phyloP scores from a whole-genome alignment of 352 stramenopile species.

The Globisporangium splendens region DNA sequence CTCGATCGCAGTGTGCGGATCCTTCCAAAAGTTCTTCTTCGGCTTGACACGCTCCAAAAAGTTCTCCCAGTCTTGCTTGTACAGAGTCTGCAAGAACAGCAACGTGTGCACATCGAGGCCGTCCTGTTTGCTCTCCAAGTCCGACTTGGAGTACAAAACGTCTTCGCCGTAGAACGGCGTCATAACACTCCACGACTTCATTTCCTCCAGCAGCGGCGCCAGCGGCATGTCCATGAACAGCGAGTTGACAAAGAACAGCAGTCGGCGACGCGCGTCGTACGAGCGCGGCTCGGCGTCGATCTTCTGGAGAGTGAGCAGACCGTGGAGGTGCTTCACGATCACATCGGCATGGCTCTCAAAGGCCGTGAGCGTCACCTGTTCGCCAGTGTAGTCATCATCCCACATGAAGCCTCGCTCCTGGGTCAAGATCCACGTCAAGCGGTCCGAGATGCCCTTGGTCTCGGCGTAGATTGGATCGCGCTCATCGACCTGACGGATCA shows the following conservation, averaged over 20 bases:
- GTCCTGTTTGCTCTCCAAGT: conserved; percentile 95
- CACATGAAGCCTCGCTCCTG: conserved; percentile 98
- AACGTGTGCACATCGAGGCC: conserved; percentile 88
- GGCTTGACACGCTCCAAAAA: conserved; percentile 96
- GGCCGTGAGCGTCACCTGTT: conserved; percentile 88
- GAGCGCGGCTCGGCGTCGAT: conserved; percentile 97
- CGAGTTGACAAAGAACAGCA: conserved; percentile 99
- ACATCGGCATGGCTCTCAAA: conserved; percentile 81
- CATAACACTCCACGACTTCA: conserved; percentile 98
- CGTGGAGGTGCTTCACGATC: conserved; percentile 89
- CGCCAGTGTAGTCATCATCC: conserved; percentile 96
- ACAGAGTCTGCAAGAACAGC: conserved; percentile 94
- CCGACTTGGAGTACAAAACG: conserved; percentile 95
- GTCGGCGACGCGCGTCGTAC: conserved; percentile 92
- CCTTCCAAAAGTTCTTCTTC: conserved; percentile 91
- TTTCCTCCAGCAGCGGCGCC: conserved; percentile 94
- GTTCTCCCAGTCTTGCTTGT: conserved; percentile 98
- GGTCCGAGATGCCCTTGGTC: conserved; percentile 90
- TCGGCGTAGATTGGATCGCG: conserved; percentile 78
- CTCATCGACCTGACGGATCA: conserved; percentile 74
- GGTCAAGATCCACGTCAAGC: conserved; percentile 95
- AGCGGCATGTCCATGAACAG: conserved; percentile 99
- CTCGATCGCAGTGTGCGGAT: conserved; percentile 82
- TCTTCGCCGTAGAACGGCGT: conserved; percentile 99
- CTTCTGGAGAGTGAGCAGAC: conserved; percentile 94